These are phyloP conservation scores for Sporothrix dimorphospora DNA, from an alignment of 2,329 filamentous ascomycete species.

Conservation along the genomic window DNA sequence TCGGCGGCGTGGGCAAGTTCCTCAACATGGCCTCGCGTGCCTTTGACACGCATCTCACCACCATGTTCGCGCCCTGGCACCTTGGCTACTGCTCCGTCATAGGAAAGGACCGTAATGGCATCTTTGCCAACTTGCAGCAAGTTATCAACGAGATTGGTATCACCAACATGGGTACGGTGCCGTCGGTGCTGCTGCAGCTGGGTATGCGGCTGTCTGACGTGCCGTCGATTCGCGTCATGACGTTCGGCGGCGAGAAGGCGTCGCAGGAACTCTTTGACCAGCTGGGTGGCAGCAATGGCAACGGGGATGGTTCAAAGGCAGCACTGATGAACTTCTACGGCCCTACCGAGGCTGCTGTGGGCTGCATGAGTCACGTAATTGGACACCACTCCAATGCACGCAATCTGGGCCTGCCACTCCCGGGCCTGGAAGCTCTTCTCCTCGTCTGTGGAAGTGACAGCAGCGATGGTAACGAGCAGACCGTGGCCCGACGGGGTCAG, in stretches of 20 bases:
- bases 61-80: slow-evolving; percentile 36
- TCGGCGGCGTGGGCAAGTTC: slow-evolving; percentile 37
- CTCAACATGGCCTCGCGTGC: slow-evolving; percentile 37
- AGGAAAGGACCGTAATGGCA: slow-evolving; percentile 30
- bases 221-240: slow-evolving; percentile 65
- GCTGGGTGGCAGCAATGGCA: slow-evolving; percentile 52
- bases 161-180: slow-evolving; percentile 67
- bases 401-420: slow-evolving; percentile 34
- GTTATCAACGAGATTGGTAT: slow-evolving; percentile 57
- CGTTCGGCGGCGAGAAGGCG: slow-evolving; percentile 67
- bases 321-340: slow-evolving; percentile 48
- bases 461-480: slow-evolving; percentile 12
- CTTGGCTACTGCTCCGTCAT: slow-evolving; percentile 33
- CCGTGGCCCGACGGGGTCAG: slow-evolving; percentile 34
- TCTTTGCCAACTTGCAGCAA: slow-evolving; percentile 39
- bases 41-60: slow-evolving; percentile 37
- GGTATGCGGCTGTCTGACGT: slow-evolving; percentile 58
- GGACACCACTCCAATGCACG: slow-evolving; percentile 30
- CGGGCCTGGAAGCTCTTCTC: slow-evolving; percentile 32
- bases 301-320: slow-evolving; percentile 38
- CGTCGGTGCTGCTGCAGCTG: slow-evolving; percentile 60
- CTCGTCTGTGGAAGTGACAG: slow-evolving; percentile 22
- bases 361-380: slow-evolving; percentile 27
- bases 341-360: slow-evolving; percentile 55
- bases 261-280: slow-evolving; percentile 65